Conservation (phyloP, 345 rosid genomes). For the Syzygium oleosum region DNA sequence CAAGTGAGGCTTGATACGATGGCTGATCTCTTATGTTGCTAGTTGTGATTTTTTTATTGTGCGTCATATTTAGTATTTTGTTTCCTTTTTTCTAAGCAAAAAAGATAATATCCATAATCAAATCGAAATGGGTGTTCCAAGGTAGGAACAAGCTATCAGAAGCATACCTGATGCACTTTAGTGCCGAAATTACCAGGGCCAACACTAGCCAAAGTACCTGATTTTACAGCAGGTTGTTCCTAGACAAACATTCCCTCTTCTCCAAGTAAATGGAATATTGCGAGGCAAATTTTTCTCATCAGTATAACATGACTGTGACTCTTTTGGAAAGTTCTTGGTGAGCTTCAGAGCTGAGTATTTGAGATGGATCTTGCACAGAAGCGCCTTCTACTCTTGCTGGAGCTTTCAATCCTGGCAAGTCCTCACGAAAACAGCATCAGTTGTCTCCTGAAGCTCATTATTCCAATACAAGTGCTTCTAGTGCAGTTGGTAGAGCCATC, state of each 20-base stretch:
- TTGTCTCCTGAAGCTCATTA: conserved; percentile 59
- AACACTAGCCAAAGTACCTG: conserved; percentile 54
- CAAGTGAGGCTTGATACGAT: neutral
- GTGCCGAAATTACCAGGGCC: conserved; percentile 14
- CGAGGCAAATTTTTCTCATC: conserved; percentile 58
- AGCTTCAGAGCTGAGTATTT: conserved; percentile 88
- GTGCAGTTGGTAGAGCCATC: conserved; percentile 33
- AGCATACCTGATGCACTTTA: neutral
- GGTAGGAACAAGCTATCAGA: neutral
- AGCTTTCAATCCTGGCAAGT: conserved; percentile 58
- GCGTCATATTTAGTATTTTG: neutral
- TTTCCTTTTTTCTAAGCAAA: neutral
- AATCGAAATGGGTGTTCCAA: neutral
- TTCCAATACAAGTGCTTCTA: conserved; percentile 31
- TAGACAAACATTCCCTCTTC: conserved; percentile 41
- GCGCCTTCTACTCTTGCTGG: conserved; percentile 64
- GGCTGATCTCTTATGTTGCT: neutral
- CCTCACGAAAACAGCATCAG: conserved; percentile 68
- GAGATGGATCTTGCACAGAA: conserved; percentile 94
- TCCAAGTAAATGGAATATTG: conserved; percentile 35
- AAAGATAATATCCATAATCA: neutral
- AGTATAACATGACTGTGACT: conserved; percentile 67
- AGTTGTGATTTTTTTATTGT: neutral
- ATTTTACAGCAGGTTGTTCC: conserved; percentile 37
- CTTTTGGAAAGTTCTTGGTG: conserved; percentile 87